Percentiles rank a stretch among this genome's conserved stretches.
Evolutionary conservation across 225 moss, liverwort and hornwort species (phyloP).

Genomic region (Polytrichum formosum): DNA sequence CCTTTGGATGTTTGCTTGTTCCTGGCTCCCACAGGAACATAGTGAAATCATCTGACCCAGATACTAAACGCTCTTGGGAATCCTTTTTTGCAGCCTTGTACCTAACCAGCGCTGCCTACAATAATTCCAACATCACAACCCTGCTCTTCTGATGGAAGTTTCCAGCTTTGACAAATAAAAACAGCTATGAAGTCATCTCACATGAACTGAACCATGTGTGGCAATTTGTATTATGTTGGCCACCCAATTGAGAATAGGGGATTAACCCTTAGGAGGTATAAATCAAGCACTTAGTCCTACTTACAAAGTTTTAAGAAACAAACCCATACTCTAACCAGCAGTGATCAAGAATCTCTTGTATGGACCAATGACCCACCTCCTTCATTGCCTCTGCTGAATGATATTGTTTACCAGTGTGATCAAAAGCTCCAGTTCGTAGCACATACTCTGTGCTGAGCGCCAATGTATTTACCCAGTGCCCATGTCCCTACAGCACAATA

Average conservation of each 20-base stretch:
- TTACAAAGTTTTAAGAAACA: no score
- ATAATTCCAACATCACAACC: slow-evolving; percentile 19
- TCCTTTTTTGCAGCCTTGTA: slow-evolving; percentile 73
- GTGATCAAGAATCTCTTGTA: no score
- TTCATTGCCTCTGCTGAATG: slow-evolving; percentile 69
- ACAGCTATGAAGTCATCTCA: no score
- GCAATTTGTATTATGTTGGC: no score
- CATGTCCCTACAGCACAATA: slow-evolving; percentile 62
- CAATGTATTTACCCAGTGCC: slow-evolving; percentile 96
- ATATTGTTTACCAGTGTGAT: slow-evolving; percentile 72
- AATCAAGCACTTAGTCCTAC: no score
- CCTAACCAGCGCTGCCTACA: slow-evolving; percentile 70
- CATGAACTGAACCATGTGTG: no score
- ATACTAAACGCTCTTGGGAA: slow-evolving; percentile 83
- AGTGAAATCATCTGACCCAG: slow-evolving; percentile 97
- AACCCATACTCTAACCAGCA: no score
- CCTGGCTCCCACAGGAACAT: slow-evolving; percentile 99
- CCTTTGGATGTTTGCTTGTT: slow-evolving; percentile 73
- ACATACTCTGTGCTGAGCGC: slow-evolving; percentile 94
- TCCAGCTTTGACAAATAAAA: no score
- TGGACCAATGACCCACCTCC: slow-evolving; percentile 29
- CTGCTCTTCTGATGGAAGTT: slow-evolving; percentile 1
- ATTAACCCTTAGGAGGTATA: no score
- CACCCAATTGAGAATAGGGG: no score
- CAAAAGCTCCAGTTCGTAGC: slow-evolving; percentile 81